Base-by-base conservation (phyloP, 179 eudicot species). In the Gypsophila paniculata region DNA sequence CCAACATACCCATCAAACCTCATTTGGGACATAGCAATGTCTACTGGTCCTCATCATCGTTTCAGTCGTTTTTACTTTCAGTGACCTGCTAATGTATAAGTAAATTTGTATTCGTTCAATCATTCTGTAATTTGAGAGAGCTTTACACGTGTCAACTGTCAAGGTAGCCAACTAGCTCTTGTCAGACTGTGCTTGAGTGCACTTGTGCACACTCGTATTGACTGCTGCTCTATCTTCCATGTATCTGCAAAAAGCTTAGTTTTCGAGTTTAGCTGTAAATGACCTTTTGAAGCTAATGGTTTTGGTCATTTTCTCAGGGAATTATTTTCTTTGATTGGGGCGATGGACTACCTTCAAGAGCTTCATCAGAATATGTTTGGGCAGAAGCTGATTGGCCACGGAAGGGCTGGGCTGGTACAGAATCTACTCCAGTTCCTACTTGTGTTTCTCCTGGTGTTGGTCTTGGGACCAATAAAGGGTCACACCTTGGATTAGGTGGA, bases 351-450 rank as follows among this genome's bases (percentile, higher is more conserved):
- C 81, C 78, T 60, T 62, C 52, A 26, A 65, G 71, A 71, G 82
- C 84, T 72, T 65, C 81, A 70, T 81, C 93, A 75, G 77, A 84
- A 65, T 85, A 85, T 83, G 72, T 91, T 76, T 94, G 97, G 99
- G 80, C 82, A 61, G 82, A 88, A 76, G 91, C 91, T 74, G 97
- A 91, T 81, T 94, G 99, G 99, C 99, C 99, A 42, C 83, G 70
- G 55, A 84, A 90, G 72, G 97, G 96, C 48, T 94, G 97, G 96
- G 96, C 95, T 67, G 96, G 92, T 70, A 77, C 89, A 11, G 86
- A 85, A 61, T 90, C 91, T 63, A 79, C 86, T 67, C 94, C 99
- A 18, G 81, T 85, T 77, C 95, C 94, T 70, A 87, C 94, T 58
- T 75, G 83, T 75, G 97, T 87, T 62, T 84, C 96, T 82, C 90